Percentiles rank a stretch among this genome's conserved stretches.
Evolutionary conservation across 148 eudicot species (phyloP).

Genomic region (Nyssa sinensis): DNA sequence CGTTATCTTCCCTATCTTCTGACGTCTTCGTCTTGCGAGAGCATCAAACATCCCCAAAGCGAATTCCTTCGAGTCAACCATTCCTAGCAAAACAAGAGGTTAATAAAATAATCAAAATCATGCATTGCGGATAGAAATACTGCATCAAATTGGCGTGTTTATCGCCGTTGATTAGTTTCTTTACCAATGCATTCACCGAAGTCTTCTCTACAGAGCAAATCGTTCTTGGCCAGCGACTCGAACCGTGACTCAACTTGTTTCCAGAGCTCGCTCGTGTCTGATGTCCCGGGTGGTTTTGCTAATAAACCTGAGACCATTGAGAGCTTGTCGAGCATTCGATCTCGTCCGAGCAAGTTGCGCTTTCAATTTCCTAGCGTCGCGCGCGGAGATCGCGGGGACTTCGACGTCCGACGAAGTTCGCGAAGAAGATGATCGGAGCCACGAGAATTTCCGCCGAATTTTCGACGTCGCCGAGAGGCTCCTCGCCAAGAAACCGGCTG

Average conservation of each 20-base stretch:
- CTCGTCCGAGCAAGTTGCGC: conserved; percentile 52
- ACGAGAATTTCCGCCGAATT: conserved; percentile 45
- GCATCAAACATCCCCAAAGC: conserved; percentile 89
- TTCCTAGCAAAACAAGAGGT: conserved; percentile 37
- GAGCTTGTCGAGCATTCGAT: conserved; percentile 76
- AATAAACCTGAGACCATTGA: conserved; percentile 77
- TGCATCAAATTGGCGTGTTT: too few relatives aligned
- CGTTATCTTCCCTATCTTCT: conserved; percentile 45
- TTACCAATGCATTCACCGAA: conserved; percentile 97
- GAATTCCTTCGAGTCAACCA: conserved; percentile 89
- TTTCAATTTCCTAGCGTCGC: conserved; percentile 45
- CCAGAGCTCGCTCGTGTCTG: conserved; percentile 52
- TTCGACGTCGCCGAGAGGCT: conserved; percentile 58
- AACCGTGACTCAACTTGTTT: conserved; percentile 63
- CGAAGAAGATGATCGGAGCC: conserved; percentile 31
- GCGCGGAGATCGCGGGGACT: conserved; percentile 26
- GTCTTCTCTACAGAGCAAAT: conserved; percentile 61
- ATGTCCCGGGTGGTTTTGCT: conserved; percentile 40
- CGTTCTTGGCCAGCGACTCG: conserved; percentile 43
- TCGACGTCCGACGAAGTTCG: conserved; percentile 31
- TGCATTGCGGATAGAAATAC: too few relatives aligned
- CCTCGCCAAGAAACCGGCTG: conserved; percentile 31
- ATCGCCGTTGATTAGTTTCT: not conserved
- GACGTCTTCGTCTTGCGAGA: conserved; percentile 72
- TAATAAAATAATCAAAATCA: not conserved